Evolutionary conservation across 352 stramenopile genomes (phyloP).

Genomic region (Pythium pectinolyticum): DNA sequence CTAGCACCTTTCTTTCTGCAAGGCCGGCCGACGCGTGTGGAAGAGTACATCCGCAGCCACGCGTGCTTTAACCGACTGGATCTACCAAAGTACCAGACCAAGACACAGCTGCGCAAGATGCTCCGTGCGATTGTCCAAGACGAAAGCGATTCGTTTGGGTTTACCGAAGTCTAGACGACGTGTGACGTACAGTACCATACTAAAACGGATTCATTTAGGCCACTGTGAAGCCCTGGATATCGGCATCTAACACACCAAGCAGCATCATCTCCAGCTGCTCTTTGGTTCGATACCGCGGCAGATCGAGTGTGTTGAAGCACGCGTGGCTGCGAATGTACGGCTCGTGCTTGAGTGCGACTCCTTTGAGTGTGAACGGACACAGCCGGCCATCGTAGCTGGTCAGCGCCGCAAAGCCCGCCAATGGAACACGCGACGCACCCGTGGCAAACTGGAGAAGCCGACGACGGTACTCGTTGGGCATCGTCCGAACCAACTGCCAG

Average conservation of each 20-base stretch:
- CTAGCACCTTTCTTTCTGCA: slow-evolving; percentile 54
- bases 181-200: too few species aligned
- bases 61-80: too few species aligned
- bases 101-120: too few species aligned
- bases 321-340: slow-evolving; percentile 69
- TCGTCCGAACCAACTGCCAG: slow-evolving; percentile 79
- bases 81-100: too few species aligned
- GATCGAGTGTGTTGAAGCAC: slow-evolving; percentile 91
- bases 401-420: slow-evolving; percentile 49
- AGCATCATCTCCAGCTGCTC: slow-evolving; percentile 73
- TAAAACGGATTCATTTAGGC: too few species aligned
- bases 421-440: slow-evolving; percentile 60
- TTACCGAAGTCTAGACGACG: too few species aligned
- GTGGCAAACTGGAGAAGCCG: slow-evolving; percentile 69
- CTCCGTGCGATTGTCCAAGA: too few species aligned
- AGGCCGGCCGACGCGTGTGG: too few species aligned
- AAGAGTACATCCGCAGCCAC: too few species aligned
- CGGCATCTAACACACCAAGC: slow-evolving; percentile 58
- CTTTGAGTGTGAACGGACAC: slow-evolving; percentile 63
- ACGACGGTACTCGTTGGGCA: slow-evolving; percentile 50
- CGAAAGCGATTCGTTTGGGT: neutral
- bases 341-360: slow-evolving; percentile 18
- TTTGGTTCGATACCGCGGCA: slow-evolving; percentile 92
- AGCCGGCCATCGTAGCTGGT: slow-evolving; percentile 60
- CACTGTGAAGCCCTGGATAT: slow-evolving; percentile 73